Evolutionary conservation across 176 grass and related monocot genomes (phyloP).

Genomic region (Carex parvula): DNA sequence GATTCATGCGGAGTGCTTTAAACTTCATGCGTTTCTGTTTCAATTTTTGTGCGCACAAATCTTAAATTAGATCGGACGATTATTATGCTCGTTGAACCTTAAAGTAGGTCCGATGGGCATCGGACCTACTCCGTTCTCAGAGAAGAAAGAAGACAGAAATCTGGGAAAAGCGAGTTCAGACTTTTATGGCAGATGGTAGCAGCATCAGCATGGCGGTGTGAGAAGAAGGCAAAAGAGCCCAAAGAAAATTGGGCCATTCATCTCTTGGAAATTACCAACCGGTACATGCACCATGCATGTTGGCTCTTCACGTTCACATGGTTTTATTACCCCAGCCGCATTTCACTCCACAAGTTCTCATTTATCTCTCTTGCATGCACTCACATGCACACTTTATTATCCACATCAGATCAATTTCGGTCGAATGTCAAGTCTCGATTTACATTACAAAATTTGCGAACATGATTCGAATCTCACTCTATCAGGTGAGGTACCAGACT

Average conservation of each 20-base stretch:
- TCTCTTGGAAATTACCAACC: neutral
- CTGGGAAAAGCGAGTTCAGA: conserved; percentile 7
- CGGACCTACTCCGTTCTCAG: too few species aligned
- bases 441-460: too few species aligned
- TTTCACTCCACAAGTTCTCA: neutral
- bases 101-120: too few species aligned
- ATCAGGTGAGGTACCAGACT: too few species aligned
- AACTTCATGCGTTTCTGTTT: too few species aligned
- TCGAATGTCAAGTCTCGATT: too few species aligned
- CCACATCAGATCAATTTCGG: too few species aligned
- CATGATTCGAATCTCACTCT: too few species aligned
- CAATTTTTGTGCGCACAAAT: too few species aligned
- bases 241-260: neutral
- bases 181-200: conserved; percentile 16
- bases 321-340: neutral
- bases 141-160: conserved; percentile 9
- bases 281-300: neutral
- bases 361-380: neutral
- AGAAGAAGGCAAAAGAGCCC: conserved; percentile 5
- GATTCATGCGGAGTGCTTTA: too few species aligned
- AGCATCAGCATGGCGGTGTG: neutral
- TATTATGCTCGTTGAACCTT: too few species aligned
- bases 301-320: neutral
- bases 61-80: too few species aligned
- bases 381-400: neutral